Percentiles rank a stretch among this genome's conserved stretches.
Evolutionary conservation across 768 basidiomycete species (phyloP).

Genomic region (Dioszegia aurantiaca): DNA sequence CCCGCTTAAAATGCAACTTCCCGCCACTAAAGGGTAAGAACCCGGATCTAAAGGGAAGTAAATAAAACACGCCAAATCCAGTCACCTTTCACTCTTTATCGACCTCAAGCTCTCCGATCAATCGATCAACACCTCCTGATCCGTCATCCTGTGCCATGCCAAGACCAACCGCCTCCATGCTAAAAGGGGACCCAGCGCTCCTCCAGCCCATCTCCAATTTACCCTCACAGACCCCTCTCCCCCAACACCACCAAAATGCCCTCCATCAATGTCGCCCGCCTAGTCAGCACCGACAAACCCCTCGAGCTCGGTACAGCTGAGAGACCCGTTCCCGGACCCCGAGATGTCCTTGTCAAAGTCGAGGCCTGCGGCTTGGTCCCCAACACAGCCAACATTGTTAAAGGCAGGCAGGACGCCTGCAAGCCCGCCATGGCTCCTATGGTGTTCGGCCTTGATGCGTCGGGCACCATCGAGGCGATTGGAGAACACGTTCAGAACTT

Average conservation of each 20-base stretch:
- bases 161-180: too few species aligned
- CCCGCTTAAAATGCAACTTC: too few species aligned
- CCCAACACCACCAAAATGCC: neutral
- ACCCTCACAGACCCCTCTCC: too few species aligned
- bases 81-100: too few species aligned
- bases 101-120: too few species aligned
- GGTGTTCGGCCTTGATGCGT: neutral
- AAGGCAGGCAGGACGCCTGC: neutral
- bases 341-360: slow-evolving; percentile 4
- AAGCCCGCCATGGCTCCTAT: neutral
- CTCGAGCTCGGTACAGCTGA: neutral
- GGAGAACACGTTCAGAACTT: neutral
- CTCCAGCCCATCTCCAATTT: too few species aligned
- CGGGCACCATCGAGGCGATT: neutral
- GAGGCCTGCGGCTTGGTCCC: neutral
- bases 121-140: too few species aligned
- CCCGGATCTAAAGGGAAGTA: too few species aligned
- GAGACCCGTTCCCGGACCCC: neutral
- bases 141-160: too few species aligned
- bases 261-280: neutral
- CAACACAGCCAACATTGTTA: neutral
- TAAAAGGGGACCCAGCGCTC: too few species aligned
- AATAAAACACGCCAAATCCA: too few species aligned
- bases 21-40: too few species aligned
- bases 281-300: neutral